These are phyloP conservation scores for Diaporthe ilicicola DNA, from an alignment of 2,329 filamentous ascomycete genomes.

Conservation along the genomic window DNA sequence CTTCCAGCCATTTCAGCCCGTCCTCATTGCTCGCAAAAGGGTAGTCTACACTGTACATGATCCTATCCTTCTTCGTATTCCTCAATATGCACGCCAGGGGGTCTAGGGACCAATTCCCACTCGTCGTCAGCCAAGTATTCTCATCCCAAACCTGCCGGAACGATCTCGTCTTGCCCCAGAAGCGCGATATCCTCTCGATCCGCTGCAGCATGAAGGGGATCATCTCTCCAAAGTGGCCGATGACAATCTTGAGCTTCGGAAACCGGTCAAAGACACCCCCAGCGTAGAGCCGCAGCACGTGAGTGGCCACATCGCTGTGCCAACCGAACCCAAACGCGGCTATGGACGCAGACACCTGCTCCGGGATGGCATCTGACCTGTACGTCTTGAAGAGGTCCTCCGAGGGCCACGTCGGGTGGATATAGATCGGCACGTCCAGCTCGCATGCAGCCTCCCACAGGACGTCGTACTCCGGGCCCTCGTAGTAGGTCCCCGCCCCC, in stretches of 20 bases:
- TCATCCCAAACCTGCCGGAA: slow-evolving; percentile 61
- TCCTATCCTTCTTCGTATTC: slow-evolving; percentile 56
- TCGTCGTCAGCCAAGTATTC: slow-evolving; percentile 67
- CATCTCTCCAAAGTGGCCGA: slow-evolving; percentile 62
- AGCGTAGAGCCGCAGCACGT: slow-evolving; percentile 58
- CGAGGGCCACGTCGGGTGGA: slow-evolving; percentile 30
- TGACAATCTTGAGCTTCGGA: slow-evolving; percentile 61
- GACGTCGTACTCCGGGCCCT: slow-evolving; percentile 22
- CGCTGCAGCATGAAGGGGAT: slow-evolving; percentile 64
- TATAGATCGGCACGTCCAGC: slow-evolving; percentile 31
- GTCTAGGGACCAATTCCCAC: slow-evolving; percentile 59
- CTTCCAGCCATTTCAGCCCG: slow-evolving; percentile 56
- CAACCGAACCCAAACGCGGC: slow-evolving; percentile 56
- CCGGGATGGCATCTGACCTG: slow-evolving; percentile 32
- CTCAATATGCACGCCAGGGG: slow-evolving; percentile 54
- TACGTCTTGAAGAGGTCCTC: slow-evolving; percentile 45
- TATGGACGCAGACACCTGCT: slow-evolving; percentile 43
- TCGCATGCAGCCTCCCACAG: slow-evolving; percentile 26
- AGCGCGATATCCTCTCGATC: slow-evolving; percentile 40
- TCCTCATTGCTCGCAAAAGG: slow-evolving; percentile 61
- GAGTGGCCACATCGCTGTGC: slow-evolving; percentile 59
- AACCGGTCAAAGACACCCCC: slow-evolving; percentile 63
- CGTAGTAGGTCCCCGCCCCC: slow-evolving; percentile 28
- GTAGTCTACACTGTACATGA: slow-evolving; percentile 67
- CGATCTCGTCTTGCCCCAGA: slow-evolving; percentile 43